These are phyloP conservation scores for Monilinia vaccinii-corymbosi DNA, from an alignment of 2,329 filamentous ascomycete species.

Conservation along the genomic window DNA sequence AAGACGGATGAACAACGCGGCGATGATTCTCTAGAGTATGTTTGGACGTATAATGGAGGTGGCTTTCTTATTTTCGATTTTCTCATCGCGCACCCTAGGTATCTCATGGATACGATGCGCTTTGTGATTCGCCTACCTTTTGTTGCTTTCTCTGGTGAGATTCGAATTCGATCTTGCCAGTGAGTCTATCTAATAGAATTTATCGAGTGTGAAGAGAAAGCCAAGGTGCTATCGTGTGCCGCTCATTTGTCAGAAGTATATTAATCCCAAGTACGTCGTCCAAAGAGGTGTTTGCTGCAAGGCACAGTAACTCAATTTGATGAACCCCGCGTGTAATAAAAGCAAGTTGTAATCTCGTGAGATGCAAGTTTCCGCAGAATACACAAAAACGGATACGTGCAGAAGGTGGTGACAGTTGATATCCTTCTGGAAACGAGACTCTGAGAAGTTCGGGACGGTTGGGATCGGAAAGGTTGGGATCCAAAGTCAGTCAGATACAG, in stretches of 20 bases:
- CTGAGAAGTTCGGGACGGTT: constrained; percentile 18
- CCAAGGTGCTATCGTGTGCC: constrained; percentile 18
- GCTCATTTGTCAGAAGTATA: constrained; percentile 19
- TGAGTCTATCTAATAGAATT: constrained; percentile 3
- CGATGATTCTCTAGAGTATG: constrained; percentile 23
- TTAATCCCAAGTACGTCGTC: constrained; percentile 16
- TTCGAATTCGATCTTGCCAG: not conserved
- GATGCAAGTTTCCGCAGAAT: constrained; percentile 24
- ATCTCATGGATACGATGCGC: constrained; percentile 46
- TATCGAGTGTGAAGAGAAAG: constrained; percentile 13
- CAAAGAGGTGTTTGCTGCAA: constrained; percentile 18
- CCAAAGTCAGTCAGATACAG: constrained; percentile 15
- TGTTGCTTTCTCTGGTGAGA: constrained; percentile 2
- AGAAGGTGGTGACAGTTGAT: constrained; percentile 21
- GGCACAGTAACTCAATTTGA: constrained; percentile 11
- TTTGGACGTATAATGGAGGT: constrained; percentile 24
- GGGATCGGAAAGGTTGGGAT: constrained; percentile 16
- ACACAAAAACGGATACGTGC: constrained; percentile 21
- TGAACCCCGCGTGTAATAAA: constrained; percentile 17
- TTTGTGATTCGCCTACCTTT: constrained; percentile 37
- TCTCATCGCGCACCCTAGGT: constrained; percentile 30
- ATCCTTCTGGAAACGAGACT: constrained; percentile 26
- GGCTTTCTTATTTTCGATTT: constrained; percentile 29
- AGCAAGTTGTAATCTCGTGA: constrained; percentile 23
- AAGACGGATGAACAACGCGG: constrained; percentile 28